phyloP scores from a whole-genome alignment of 331 rosid genomes.

The Stylosanthes scabra region DNA sequence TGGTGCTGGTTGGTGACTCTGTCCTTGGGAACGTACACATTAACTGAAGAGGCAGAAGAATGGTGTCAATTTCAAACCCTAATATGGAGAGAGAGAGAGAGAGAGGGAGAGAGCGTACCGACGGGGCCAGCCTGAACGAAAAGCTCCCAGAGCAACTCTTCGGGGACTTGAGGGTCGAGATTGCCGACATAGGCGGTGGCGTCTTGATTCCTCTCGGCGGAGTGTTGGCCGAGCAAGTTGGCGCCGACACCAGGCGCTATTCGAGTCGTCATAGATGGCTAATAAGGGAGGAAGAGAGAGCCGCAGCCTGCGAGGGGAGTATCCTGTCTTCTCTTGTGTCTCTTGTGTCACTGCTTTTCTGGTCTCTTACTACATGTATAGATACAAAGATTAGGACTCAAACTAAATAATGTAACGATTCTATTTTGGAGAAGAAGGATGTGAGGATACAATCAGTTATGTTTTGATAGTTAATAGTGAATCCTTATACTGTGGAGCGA shows the following conservation, averaged over 20 bases:
- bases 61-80: background rate
- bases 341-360: too few species aligned
- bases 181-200: conserved; percentile 99
- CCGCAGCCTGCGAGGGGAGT: too few species aligned
- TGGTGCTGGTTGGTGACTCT: conserved; percentile 93
- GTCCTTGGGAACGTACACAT: conserved; percentile 97
- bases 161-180: conserved; percentile 95
- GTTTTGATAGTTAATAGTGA: too few species aligned
- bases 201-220: conserved; percentile 94
- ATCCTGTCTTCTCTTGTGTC: too few species aligned
- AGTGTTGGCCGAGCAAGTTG: conserved; percentile 86
- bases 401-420: too few species aligned
- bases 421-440: too few species aligned
- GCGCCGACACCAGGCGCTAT: conserved; percentile 99
- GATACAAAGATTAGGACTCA: too few species aligned
- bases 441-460: too few species aligned
- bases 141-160: conserved; percentile 94
- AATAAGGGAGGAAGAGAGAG: too few species aligned
- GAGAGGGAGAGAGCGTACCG: conserved; percentile 51
- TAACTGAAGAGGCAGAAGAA: conserved; percentile 52
- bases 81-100: background rate
- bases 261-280: conserved; percentile 77
- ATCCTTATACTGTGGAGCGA: too few species aligned
- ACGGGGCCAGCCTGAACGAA: conserved; percentile 99
- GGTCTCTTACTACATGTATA: too few species aligned